A percentile compares a stretch with the other conserved stretches of the same genome.
phyloP scores from a whole-genome alignment of 192 early-diverging fungal species.

The Lunasporangiospora selenospora region DNA sequence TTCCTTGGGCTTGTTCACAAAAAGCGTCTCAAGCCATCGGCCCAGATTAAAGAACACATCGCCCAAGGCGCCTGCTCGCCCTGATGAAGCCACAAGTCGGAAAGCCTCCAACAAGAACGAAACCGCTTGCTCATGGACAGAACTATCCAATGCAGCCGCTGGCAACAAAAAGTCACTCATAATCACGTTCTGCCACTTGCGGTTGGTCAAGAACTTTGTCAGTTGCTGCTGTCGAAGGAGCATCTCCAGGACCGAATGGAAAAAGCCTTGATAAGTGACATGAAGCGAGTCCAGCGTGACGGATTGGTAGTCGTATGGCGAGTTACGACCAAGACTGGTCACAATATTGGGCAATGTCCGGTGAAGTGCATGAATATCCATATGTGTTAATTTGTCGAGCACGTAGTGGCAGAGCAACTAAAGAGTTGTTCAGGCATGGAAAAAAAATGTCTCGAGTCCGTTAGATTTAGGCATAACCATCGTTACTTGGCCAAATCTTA shows the following conservation, averaged over 20 bases:
- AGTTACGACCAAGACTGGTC: slow-evolving; percentile 27
- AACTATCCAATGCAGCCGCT: slow-evolving; percentile 35
- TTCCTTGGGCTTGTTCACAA: slow-evolving; percentile 17
- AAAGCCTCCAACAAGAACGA: slow-evolving; percentile 42
- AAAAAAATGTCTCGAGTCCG: too few relatives aligned
- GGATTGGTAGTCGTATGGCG: slow-evolving; percentile 31
- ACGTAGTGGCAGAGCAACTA: slow-evolving; percentile 55
- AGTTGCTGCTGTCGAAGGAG: slow-evolving; percentile 44
- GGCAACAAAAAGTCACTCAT: slow-evolving; percentile 55
- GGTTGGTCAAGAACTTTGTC: slow-evolving; percentile 38
- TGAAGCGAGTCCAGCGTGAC: slow-evolving; percentile 27
- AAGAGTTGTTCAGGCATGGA: not conserved
- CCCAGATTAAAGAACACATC: slow-evolving; percentile 27
- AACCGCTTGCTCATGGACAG: slow-evolving; percentile 46
- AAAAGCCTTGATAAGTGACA: slow-evolving; percentile 56
- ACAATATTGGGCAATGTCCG: slow-evolving; percentile 48
- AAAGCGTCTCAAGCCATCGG: slow-evolving; percentile 36
- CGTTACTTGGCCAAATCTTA: not conserved
- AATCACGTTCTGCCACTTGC: slow-evolving; percentile 45
- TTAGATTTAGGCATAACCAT: too few relatives aligned
- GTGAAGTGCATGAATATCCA: slow-evolving; percentile 45
- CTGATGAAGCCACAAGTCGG: slow-evolving; percentile 33
- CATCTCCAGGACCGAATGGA: slow-evolving; percentile 46
- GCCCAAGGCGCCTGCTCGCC: slow-evolving; percentile 31
- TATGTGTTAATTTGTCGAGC: slow-evolving; percentile 40